These are phyloP conservation scores for Colletotrichum echinochloae DNA, from an alignment of 2,329 filamentous ascomycete genomes.

Conservation along the genomic window DNA sequence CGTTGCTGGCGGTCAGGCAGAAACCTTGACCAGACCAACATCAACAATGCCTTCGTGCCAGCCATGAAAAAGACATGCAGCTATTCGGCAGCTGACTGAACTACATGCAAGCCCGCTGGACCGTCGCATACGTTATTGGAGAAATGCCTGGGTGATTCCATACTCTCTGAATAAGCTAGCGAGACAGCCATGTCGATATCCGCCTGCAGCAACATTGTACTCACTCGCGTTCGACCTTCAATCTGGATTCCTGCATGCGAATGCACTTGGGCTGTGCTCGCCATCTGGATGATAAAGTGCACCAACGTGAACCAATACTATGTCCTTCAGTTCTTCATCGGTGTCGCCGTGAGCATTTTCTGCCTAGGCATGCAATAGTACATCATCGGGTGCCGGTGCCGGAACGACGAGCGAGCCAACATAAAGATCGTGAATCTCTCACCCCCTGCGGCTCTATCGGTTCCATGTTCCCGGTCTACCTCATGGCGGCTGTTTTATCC, in stretches of 20 bases:
- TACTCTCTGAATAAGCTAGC: background rate
- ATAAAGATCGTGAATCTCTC: conserved; percentile 47
- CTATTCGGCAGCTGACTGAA: conserved; percentile 47
- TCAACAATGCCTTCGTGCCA: conserved; percentile 51
- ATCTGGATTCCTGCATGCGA: conserved; percentile 48
- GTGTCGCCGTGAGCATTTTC: conserved; percentile 46
- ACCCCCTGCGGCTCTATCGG: conserved; percentile 44
- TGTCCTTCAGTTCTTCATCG: conserved; percentile 48
- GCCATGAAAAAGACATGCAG: conserved; percentile 45
- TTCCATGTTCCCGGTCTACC: conserved; percentile 48
- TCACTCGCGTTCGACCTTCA: conserved; percentile 49
- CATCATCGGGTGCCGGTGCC: conserved; percentile 49
- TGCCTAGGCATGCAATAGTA: conserved; percentile 44
- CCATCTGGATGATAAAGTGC: conserved; percentile 50
- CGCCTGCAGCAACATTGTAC: conserved; percentile 47
- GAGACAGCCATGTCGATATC: conserved; percentile 26
- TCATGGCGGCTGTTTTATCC: conserved; percentile 52
- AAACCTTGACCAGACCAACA: conserved; percentile 48
- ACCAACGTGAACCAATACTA: conserved; percentile 50
- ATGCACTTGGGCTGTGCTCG: conserved; percentile 49
- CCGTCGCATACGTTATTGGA: conserved; percentile 45
- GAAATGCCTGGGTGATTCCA: conserved; percentile 43
- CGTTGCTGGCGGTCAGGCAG: background rate
- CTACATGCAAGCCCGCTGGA: conserved; percentile 47
- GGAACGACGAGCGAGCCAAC: conserved; percentile 47